Evolutionary conservation across 202 grass and related monocot genomes (phyloP), one percentile per base, ranked within the genome.

Genomic region (Digitaria exilis): DNA sequence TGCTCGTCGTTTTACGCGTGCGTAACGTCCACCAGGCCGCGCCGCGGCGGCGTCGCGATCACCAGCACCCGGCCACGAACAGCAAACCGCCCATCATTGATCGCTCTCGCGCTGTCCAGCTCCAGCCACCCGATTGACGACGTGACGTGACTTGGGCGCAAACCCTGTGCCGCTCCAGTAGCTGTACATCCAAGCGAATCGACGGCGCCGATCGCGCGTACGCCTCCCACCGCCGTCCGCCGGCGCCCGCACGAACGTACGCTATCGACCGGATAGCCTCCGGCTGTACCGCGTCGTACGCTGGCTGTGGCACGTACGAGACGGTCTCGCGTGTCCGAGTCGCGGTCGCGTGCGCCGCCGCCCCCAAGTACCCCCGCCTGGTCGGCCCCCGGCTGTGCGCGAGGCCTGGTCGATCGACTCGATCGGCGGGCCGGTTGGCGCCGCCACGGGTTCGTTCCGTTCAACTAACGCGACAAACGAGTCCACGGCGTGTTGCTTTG

Each of bases 391-490:
- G n/a, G n/a, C n/a, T n/a, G n/a, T n/a, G n/a, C n/a, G n/a, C n/a
- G n/a, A n/a, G n/a, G n/a, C 4, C 48, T 50, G 48, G 4, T 19
- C 48, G 16, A 19, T 19, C 48, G 16, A 19, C 48, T 19, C 16
- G 46, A 39, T 39, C 2, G 37, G 0, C 37, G 37, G 15, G 1
- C 5, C 16, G 16, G 44, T n/a, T n/a, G n/a, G n/a, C n/a, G n/a
- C n/a, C n/a, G n/a, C n/a, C n/a, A n/a, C n/a, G n/a, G n/a, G n/a
- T 2, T 17, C 16, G 7, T 39, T 28, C 12, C 43, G 71, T 79
- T 73, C 88, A 86, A 68, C 73, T 6, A 79, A 69, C 79, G 51
- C 67, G 88, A 83, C 74, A 83, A 86, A 79, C 51, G 1, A 83
- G 74, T 86, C 73, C 79, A 86, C 30, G 81, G 71, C 51, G 61